Conservation (phyloP, 805 yeast species). For the Schizosaccharomyces japonicus region DNA sequence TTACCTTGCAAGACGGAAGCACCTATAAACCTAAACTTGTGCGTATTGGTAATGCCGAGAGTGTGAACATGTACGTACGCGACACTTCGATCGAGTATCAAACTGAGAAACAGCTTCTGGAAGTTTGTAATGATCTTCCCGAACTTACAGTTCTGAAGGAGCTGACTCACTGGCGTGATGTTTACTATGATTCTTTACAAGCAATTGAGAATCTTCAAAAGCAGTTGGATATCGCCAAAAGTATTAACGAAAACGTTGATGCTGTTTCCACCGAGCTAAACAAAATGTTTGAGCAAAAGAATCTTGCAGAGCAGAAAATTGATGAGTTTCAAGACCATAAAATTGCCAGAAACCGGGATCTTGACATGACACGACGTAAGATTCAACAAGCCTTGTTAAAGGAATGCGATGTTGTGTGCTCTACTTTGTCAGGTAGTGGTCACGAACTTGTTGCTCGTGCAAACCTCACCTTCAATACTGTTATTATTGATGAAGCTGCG, state of each 20-base stretch:
- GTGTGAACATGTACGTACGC: constrained; percentile 55
- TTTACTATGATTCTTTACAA: constrained; percentile 27
- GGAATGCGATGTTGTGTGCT: constrained; percentile 64
- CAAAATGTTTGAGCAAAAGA: constrained; percentile 34
- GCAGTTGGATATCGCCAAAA: constrained; percentile 16
- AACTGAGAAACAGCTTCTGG: constrained; percentile 37
- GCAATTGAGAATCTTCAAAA: constrained; percentile 31
- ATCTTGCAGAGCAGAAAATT: constrained; percentile 43
- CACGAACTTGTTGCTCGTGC: constrained; percentile 60
- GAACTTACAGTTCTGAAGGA: constrained; percentile 14
- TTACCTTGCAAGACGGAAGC: constrained; percentile 22
- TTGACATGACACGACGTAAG: constrained; percentile 56
- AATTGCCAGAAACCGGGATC: constrained; percentile 41
- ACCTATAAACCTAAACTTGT: constrained; percentile 43
- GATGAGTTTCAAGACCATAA: constrained; percentile 61
- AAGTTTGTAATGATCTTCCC: constrained; percentile 1
- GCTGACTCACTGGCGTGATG: constrained; percentile 22
- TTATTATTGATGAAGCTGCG: constrained; percentile 89
- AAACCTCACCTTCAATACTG: constrained; percentile 64
- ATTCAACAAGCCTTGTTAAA: constrained; percentile 48
- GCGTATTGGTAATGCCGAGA: constrained; percentile 75
- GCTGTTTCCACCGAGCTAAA: constrained; percentile 24
- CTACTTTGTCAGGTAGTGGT: constrained; percentile 85
- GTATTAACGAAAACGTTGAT: constrained; percentile 10
- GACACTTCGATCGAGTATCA: constrained; percentile 69